These are phyloP conservation scores for Botrytis squamosa DNA, from an alignment of 2,329 filamentous ascomycete genomes.

Conservation along the genomic window DNA sequence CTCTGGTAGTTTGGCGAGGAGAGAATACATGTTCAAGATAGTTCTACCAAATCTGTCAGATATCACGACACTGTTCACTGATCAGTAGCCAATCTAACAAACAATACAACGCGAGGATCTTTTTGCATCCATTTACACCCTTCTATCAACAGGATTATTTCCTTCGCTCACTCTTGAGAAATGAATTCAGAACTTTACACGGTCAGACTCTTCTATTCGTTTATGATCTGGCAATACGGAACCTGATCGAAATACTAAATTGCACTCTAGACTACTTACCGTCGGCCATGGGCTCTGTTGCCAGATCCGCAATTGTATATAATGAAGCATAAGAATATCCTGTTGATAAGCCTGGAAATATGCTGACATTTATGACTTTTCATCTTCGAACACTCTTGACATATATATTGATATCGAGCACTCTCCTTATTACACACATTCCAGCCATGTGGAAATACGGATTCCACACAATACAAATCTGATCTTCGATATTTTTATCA, in stretches of 20 bases:
- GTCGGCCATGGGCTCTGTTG: not conserved
- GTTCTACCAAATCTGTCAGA: not conserved
- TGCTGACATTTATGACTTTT: slow-evolving; percentile 59
- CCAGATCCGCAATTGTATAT: slow-evolving; percentile 9
- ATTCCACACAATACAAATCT: not conserved
- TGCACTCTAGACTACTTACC: not conserved
- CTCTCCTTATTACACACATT: not conserved
- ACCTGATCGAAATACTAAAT: not conserved
- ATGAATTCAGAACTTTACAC: not conserved
- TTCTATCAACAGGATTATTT: not conserved
- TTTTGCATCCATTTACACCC: not conserved
- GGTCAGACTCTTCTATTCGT: not conserved
- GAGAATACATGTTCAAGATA: not conserved
- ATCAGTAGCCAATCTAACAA: not conserved
- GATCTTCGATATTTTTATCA: not conserved
- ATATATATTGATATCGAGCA: slow-evolving; percentile 25
- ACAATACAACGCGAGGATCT: not conserved
- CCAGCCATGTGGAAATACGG: not conserved
- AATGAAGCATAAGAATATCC: slow-evolving; percentile 3
- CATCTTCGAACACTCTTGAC: slow-evolving; percentile 54
- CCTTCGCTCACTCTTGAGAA: not conserved
- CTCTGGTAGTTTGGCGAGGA: not conserved
- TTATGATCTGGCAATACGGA: not conserved
- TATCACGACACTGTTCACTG: not conserved
- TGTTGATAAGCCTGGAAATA: slow-evolving; percentile 48